phyloP scores from a whole-genome alignment of 2,329 filamentous ascomycete genomes.

The Alternaria atra region DNA sequence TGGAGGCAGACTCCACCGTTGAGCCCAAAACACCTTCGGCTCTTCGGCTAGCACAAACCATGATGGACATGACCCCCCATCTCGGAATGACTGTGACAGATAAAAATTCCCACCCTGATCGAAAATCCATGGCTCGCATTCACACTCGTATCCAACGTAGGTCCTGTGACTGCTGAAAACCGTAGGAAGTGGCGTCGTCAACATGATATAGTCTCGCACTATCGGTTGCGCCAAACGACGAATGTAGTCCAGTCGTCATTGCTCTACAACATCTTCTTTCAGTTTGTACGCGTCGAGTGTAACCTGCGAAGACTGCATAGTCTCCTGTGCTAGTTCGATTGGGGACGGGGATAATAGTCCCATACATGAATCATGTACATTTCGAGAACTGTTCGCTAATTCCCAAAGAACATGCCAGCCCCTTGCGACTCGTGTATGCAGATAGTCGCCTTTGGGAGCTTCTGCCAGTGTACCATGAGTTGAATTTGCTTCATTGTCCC shows the following conservation, averaged over 20 bases:
- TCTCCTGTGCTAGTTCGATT: not conserved
- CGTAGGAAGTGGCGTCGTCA: constrained; percentile 42
- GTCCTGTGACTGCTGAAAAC: constrained; percentile 38
- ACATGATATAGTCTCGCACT: constrained; percentile 40
- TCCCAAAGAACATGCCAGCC: constrained; percentile 40
- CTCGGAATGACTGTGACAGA: constrained; percentile 33
- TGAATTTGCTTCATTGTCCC: constrained; percentile 1
- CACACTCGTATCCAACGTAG: constrained; percentile 35
- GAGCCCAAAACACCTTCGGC: constrained; percentile 42
- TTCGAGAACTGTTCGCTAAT: constrained; percentile 36
- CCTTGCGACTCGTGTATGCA: constrained; percentile 39
- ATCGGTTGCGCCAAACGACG: not conserved
- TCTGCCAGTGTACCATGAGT: constrained; percentile 26
- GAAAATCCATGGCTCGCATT: constrained; percentile 40
- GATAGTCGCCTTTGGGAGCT: constrained; percentile 31
- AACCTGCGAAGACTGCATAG: constrained; percentile 27
- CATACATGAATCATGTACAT: constrained; percentile 22
- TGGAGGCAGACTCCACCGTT: constrained; percentile 38
- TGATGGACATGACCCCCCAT: constrained; percentile 43
- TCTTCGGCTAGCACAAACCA: constrained; percentile 47
- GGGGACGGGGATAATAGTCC: not conserved
- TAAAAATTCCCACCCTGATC: constrained; percentile 41
- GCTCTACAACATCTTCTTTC: constrained; percentile 32
- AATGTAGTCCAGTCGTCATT: constrained; percentile 34
- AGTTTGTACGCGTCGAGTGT: constrained; percentile 25